A percentile compares a stretch with the other conserved stretches of the same genome.
Conservation (phyloP, 345 rosid genomes). For the Mallotus nudiflorus region DNA sequence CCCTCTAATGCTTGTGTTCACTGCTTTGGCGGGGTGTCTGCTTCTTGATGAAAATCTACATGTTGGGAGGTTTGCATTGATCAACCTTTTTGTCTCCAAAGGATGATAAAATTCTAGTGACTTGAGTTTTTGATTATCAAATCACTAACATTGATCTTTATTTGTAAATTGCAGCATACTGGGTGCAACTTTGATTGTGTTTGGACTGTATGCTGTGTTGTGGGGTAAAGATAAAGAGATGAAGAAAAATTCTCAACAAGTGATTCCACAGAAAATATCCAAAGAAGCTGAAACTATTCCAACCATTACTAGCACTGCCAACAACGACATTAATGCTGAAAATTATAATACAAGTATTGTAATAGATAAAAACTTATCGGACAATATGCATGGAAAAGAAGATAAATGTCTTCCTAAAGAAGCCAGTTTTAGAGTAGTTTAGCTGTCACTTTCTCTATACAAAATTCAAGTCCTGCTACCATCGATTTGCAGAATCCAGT, state of each 20-base stretch:
- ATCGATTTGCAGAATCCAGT: too few species aligned
- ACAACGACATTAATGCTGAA: not conserved
- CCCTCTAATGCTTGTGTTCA: constrained; percentile 35
- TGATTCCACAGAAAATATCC: not conserved
- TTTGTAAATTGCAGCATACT: constrained; percentile 35
- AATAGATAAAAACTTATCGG: too few species aligned
- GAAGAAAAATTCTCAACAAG: constrained; percentile 16
- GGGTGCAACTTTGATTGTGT: constrained; percentile 47
- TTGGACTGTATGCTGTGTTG: constrained; percentile 48
- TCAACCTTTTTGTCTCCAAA: too few species aligned
- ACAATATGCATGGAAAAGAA: too few species aligned
- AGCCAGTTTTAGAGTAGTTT: too few species aligned
- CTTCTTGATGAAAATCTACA: constrained; percentile 35
- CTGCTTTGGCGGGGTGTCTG: constrained; percentile 21
- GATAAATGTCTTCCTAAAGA: too few species aligned
- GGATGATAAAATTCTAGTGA: too few species aligned
- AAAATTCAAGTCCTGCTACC: too few species aligned
- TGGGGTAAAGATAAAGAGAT: constrained; percentile 56
- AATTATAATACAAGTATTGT: not conserved
- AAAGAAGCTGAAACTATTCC: not conserved
- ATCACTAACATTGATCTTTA: not conserved
- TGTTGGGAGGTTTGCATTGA: constrained; percentile 33
- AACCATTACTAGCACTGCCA: not conserved
- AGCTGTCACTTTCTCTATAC: too few species aligned
- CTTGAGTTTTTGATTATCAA: too few species aligned